Evolutionary conservation across 129 eudicot genomes (phyloP), one percentile per base, ranked within the genome.

Genomic region (Rutidosis leptorrhynchoides): DNA sequence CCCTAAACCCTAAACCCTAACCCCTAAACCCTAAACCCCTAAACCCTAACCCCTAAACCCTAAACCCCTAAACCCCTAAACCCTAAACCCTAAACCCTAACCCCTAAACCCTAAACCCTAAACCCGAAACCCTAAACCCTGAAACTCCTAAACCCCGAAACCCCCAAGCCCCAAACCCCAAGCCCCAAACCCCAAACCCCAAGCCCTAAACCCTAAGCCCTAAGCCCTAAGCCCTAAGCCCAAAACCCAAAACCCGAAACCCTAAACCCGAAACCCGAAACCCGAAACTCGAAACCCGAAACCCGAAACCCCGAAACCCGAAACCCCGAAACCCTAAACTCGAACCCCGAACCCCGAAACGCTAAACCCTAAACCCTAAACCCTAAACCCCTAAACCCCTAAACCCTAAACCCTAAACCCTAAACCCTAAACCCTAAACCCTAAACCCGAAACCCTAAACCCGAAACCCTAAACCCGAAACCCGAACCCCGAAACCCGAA

Each of bases 1-100:
- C 48, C 74, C 65, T 37, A 56, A 68, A 54, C 63, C 64, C 73
- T 33, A 54, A 69, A 57, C 74, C 74, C 65, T 32, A 69, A 69
- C 22, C 74, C 74, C 65, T 27, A 54, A 69, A 57, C 64, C 74
- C 74, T 32, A 32, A 69, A 57, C 65, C 65, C 74, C 65, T 22
- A 35, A 69, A 57, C 64, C 74, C 74, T 37, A 56, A 69, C 25
- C 46, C 70, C 70, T 10, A n/a, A 40, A 65, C 62, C 57, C 77
- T 65, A 20, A 45, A 66, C 48, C 55, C 71, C 71, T 30, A 45
- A 66, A 49, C 55, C 55, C 71, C 60, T 30, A 45, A 66, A 49
- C 55, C 58, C 71, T 30, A 56, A 72, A 69, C 49, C 74, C 74
- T 27, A 30, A 56, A 55, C 49, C 74, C 65, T 26, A 32, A 56